Conservation (phyloP, 75 land plant genomes). For the Picea sitchensis region DNA sequence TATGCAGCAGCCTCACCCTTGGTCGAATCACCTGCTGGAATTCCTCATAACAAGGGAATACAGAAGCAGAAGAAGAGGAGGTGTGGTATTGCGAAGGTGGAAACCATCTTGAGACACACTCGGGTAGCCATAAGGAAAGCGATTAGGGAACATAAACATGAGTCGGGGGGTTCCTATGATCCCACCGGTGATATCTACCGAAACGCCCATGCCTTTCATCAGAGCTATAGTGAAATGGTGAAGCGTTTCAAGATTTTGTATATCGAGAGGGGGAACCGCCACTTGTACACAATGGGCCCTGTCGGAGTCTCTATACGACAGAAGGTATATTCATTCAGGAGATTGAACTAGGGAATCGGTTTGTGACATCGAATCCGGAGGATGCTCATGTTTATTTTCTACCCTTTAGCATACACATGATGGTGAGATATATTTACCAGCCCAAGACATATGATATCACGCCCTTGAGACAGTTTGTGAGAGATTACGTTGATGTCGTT, state of each 20-base stretch:
- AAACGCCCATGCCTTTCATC: constrained; percentile 53
- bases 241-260: constrained; percentile 71
- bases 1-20: too few relatives aligned
- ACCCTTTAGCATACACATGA: constrained; percentile 65
- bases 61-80: too few relatives aligned
- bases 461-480: constrained; percentile 37
- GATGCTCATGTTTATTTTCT: constrained; percentile 48
- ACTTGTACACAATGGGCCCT: constrained; percentile 80
- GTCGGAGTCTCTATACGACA: constrained; percentile 70
- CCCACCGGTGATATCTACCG: constrained; percentile 53
- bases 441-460: constrained; percentile 26
- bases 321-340: constrained; percentile 68
- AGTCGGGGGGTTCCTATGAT: constrained; percentile 1
- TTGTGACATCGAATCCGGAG: constrained; percentile 28
- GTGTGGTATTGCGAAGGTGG: too few relatives aligned
- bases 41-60: too few relatives aligned
- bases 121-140: too few relatives aligned
- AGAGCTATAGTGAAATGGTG: constrained; percentile 95
- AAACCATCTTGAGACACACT: too few relatives aligned
- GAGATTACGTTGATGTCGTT: constrained; percentile 58
- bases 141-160: too few relatives aligned
- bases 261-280: constrained; percentile 88
- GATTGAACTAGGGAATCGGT: constrained; percentile 36
- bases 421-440: constrained; percentile 60
- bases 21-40: too few relatives aligned